Evolutionary conservation across 2,329 filamentous ascomycete species (phyloP).

Genomic region (Zymoseptoria tritici): DNA sequence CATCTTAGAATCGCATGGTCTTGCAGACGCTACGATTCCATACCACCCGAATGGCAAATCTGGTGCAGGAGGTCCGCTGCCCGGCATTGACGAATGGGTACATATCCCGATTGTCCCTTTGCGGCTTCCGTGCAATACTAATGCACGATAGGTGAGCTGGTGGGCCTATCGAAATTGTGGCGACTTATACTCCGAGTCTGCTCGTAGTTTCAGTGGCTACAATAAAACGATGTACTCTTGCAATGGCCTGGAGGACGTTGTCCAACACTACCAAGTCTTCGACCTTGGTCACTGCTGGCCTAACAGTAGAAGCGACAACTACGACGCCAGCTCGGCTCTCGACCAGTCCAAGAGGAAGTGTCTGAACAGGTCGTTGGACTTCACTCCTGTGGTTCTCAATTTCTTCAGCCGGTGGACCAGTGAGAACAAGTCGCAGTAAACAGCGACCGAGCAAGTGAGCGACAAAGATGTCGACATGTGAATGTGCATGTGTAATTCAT

Average conservation of each 20-base stretch:
- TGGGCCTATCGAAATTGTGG: not conserved
- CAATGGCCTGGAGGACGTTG: conserved; percentile 26
- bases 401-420: conserved; percentile 23
- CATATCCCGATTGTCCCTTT: conserved; percentile 10
- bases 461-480: not conserved
- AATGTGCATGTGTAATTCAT: not conserved
- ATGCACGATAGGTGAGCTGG: not conserved
- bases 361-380: conserved; percentile 17
- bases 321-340: conserved; percentile 14
- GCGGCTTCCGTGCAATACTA: not conserved
- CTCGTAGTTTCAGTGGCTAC: conserved; percentile 3
- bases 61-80: conserved; percentile 21
- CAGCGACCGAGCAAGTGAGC: not conserved
- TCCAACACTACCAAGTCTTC: conserved; percentile 34
- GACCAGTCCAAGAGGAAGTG: conserved; percentile 8
- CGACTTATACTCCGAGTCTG: not conserved
- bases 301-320: conserved; percentile 17
- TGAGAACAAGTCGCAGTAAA: not conserved
- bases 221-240: conserved; percentile 28
- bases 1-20: conserved; percentile 41
- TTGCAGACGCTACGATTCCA: conserved; percentile 34
- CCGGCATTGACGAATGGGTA: conserved; percentile 28
- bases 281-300: conserved; percentile 38
- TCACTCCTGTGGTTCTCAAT: conserved; percentile 20
- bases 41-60: conserved; percentile 22